Conservation (phyloP, 352 stramenopile genomes). For the Thraustochytrium striatum region DNA sequence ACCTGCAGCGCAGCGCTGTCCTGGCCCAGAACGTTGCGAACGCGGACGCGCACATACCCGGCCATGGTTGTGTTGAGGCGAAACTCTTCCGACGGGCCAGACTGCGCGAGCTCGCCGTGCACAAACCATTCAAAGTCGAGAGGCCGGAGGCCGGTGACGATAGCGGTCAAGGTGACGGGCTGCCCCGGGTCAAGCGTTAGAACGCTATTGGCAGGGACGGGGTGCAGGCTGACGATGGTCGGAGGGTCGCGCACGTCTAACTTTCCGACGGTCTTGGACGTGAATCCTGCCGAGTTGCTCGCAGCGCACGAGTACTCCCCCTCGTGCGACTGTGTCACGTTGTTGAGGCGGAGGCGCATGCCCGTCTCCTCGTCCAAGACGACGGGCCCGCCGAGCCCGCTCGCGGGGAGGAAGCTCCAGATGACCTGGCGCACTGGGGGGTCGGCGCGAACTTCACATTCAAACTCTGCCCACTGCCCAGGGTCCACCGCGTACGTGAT, state of each 20-base stretch:
- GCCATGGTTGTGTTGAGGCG: background rate
- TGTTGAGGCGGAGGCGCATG: background rate
- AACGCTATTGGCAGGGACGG: background rate
- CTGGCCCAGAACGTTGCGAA: background rate
- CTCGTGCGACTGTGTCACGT: background rate
- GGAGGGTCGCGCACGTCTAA: slow-evolving; percentile 30
- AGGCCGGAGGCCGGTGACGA: background rate
- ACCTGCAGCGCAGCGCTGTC: background rate
- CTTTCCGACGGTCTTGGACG: background rate
- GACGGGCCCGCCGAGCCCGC: background rate
- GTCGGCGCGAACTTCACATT: background rate
- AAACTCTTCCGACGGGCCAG: background rate
- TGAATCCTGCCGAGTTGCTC: slow-evolving; percentile 2
- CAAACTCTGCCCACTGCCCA: background rate
- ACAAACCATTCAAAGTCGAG: background rate
- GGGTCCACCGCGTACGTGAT: background rate
- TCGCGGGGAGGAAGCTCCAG: background rate
- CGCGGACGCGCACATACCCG: slow-evolving; percentile 7
- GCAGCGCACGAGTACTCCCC: slow-evolving; percentile 7
- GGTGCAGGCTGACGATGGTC: slow-evolving; percentile 10
- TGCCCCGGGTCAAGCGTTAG: slow-evolving; percentile 16
- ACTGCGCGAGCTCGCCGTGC: slow-evolving; percentile 14
- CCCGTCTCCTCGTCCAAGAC: background rate
- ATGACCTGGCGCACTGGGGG: background rate
- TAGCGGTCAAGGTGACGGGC: background rate